Evolutionary conservation across 805 yeast genomes (phyloP).

Genomic region (Teunomyces barrocoloradensis): DNA sequence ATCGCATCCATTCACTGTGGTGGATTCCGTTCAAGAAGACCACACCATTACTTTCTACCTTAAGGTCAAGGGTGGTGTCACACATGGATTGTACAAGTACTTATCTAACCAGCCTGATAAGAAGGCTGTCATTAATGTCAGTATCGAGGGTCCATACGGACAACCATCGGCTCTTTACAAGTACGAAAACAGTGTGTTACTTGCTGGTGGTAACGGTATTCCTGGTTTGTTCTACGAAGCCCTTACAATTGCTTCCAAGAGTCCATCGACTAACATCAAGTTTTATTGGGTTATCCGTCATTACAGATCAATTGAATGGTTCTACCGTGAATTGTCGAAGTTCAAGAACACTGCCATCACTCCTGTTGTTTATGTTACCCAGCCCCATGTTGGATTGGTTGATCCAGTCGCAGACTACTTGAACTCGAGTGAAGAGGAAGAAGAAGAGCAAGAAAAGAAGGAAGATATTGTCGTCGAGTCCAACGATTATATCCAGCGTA

Average conservation of each 20-base stretch:
- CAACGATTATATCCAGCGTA: constrained; percentile 9
- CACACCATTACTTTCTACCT: constrained; percentile 23
- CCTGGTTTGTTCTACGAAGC: constrained; percentile 39
- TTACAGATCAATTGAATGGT: constrained; percentile 40
- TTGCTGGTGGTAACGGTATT: constrained; percentile 42
- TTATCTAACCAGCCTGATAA: constrained; percentile 32
- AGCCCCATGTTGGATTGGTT: constrained; percentile 20
- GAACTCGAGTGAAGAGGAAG: constrained; percentile 9
- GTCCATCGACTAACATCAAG: constrained; percentile 17
- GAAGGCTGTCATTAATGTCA: constrained; percentile 26
- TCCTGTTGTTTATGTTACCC: constrained; percentile 43
- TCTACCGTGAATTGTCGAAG: constrained; percentile 31
- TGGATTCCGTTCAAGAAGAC: constrained; percentile 37
- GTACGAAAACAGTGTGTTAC: constrained; percentile 26
- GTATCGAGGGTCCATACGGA: constrained; percentile 44
- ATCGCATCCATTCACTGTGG: constrained; percentile 70
- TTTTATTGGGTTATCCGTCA: constrained; percentile 42
- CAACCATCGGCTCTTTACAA: constrained; percentile 26
- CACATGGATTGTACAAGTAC: constrained; percentile 35
- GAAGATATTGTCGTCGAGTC: constrained; percentile 9
- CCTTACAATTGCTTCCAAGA: constrained; percentile 18
- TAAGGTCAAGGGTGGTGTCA: constrained; percentile 38
- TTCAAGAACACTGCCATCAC: constrained; percentile 32
- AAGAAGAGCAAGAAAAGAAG: constrained; percentile 13
- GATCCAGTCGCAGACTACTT: constrained; percentile 10